Base-by-base conservation (phyloP, 768 basidiomycete species). In the Gautieria morchelliformis region DNA sequence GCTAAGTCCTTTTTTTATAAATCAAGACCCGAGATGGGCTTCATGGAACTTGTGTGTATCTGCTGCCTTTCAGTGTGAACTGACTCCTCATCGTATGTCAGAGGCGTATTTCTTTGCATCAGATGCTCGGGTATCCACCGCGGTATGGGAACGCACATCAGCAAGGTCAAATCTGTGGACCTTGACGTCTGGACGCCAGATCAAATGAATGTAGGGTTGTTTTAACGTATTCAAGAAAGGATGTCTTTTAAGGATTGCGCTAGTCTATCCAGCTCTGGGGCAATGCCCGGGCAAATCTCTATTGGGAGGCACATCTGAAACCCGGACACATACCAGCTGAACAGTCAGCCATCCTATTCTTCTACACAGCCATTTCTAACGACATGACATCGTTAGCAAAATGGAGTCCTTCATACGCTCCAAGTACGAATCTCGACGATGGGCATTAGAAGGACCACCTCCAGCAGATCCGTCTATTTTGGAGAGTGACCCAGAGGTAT, bases 81-180 rank as follows among this genome's bases (percentile, higher is more conserved):
- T 52, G 50, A 44, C 37, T 19, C 42, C 30, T 22, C 32, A 56
- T 53, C 40, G 2, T 9, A 37, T 50, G 56, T 20, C 60, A 93
- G 91, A 27, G 95, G 95, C 22, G 87, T 93, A 1, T 96, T 93
- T 67, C 76, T 98, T 40, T 99, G 95, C 68, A 96, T 99, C 62
- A 83, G 95, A 58, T 99, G 95, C 72, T 97, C 94, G 14, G 95
- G 95, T 30, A 89, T 97, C 58, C 95, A 99, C 71, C 85, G 95
- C 44, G 87, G 91, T 41, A 93, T 99, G 92, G 95, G 95, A 59
- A 97, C 95, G 0, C 95, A 99, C 70, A 96, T 98, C 70, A 90
- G 89, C 72, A 90, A 88, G 67, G 89, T 99, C 68, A 96, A 96
- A 67, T 95, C 93, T 3, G 90, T 99, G 55, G 95, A 99, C 72